A percentile compares a stretch with the other conserved stretches of the same genome.
Conservation (phyloP, 129 eudicot genomes). For the Flaveria sonorensis region DNA sequence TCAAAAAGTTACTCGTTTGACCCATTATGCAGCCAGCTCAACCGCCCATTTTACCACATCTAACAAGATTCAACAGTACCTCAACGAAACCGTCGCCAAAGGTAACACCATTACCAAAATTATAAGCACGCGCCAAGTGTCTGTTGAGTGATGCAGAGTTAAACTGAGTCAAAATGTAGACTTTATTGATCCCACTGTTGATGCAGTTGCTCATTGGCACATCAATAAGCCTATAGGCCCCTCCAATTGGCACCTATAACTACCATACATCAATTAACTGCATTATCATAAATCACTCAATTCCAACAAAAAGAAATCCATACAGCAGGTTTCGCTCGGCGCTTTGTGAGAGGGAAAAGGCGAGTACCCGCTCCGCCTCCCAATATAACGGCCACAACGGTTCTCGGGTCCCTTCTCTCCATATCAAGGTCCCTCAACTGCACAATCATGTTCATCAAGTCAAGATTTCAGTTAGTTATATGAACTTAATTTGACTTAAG, state of each 20-base stretch:
- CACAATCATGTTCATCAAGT: neutral
- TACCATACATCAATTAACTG: conserved; percentile 23
- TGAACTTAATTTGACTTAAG: neutral
- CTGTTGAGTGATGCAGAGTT: conserved; percentile 93
- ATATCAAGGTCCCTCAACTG: conserved; percentile 72
- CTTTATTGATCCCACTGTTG: conserved; percentile 90
- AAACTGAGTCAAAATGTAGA: conserved; percentile 90
- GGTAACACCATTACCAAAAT: conserved; percentile 65
- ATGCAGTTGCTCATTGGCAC: conserved; percentile 99
- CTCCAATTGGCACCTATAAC: conserved; percentile 89
- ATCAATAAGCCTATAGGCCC: conserved; percentile 89
- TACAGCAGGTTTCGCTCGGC: conserved; percentile 95
- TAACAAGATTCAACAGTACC: conserved; percentile 40
- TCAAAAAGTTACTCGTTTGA: neutral
- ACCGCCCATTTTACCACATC: neutral
- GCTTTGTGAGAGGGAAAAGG: conserved; percentile 89
- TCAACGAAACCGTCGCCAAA: conserved; percentile 92
- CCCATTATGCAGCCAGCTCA: neutral
- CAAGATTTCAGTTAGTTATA: neutral
- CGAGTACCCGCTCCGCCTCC: conserved; percentile 99
- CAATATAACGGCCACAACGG: conserved; percentile 77
- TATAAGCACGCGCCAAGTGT: conserved; percentile 85
- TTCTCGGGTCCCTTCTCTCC: conserved; percentile 72
- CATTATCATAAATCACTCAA: conserved; percentile 18
- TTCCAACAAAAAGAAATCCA: conserved; percentile 18